Base-by-base conservation (phyloP, 139 green algal genomes). In the Coelastrella sp. region DNA sequence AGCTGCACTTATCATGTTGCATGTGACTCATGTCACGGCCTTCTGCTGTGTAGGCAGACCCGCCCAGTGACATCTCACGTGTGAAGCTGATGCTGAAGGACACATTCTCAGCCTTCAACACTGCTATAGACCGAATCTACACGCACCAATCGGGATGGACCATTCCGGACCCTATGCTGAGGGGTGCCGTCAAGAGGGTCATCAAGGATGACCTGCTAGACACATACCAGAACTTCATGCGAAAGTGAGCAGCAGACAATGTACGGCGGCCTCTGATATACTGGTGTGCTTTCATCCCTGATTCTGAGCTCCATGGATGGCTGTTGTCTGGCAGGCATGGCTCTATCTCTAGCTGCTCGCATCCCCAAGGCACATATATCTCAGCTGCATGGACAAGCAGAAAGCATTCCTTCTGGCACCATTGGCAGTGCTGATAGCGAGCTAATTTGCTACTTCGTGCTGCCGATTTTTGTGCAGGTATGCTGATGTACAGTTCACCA, bases 81-180 rank as follows among this genome's bases (percentile, higher is more conserved):
- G 15, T 87, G 63, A 91, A 91, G 87, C 3, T 68, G 56, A 58
- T 87, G 75, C 87, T 91, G 10, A 91, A 91, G 35, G 87, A 91
- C 10, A 87, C 61, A 3, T 91, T 82, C 65, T 20, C 65, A 22
- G 25, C 65, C 19, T 90, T 93, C 82, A 93, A 93, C 74, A 20
- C 82, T 0, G 82, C 81, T 6, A 60, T 93, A 61, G 87, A 93
- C 72, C 56, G 66, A 25, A 90, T 91, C 70, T 94, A 91, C 81
- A 83, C 80, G 6, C 27, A 79, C 20, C 91, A 94, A 85, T 91
- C 73, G 66, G 79, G 72, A 4, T 95, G 93, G 93, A 93, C 82
- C 49, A 92, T 95, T 15, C 93, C 93, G 8, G 93, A 95, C 82
- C n/a, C 80, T 8, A 83, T 87, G 80, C 91, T 95, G 27, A 82